phyloP scores from a whole-genome alignment of 345 rosid species.

The Salix koriyanagi region DNA sequence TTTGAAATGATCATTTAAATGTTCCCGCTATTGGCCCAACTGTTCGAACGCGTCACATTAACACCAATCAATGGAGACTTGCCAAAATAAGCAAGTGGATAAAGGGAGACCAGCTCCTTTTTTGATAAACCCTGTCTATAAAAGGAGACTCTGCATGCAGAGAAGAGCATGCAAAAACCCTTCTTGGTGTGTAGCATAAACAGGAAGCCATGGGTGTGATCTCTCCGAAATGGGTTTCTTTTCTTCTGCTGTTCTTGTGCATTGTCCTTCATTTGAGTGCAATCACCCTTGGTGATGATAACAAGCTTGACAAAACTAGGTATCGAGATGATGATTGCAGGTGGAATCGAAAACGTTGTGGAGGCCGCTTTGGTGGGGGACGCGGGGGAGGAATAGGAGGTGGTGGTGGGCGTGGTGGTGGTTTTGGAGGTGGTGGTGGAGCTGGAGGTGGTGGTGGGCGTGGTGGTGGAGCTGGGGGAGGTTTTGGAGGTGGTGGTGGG shows the following conservation, averaged over 20 bases:
- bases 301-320: constrained; percentile 21
- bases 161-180: neutral
- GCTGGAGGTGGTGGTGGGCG: constrained; percentile 32
- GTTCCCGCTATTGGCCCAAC: constrained; percentile 37
- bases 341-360: constrained; percentile 25
- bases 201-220: neutral
- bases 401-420: neutral
- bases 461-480: neutral
- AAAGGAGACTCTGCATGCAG: neutral
- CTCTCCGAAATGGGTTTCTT: constrained; percentile 33
- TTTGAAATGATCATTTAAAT: constrained; percentile 19
- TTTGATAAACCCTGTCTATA: neutral
- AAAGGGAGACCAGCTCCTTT: neutral
- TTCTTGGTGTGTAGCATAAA: neutral
- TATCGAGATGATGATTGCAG: constrained; percentile 18
- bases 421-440: neutral
- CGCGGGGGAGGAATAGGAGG: constrained; percentile 8
- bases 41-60: constrained; percentile 27
- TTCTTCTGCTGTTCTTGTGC: constrained; percentile 19
- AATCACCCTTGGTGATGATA: constrained; percentile 20
- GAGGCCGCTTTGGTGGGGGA: constrained; percentile 19
- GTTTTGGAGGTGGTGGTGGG: neutral
- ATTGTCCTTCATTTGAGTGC: constrained; percentile 28
- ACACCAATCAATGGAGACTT: constrained; percentile 18
- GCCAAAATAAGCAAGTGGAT: constrained; percentile 1